Conservation (phyloP, 257 asterid genomes). For the Solanum microdontum region DNA sequence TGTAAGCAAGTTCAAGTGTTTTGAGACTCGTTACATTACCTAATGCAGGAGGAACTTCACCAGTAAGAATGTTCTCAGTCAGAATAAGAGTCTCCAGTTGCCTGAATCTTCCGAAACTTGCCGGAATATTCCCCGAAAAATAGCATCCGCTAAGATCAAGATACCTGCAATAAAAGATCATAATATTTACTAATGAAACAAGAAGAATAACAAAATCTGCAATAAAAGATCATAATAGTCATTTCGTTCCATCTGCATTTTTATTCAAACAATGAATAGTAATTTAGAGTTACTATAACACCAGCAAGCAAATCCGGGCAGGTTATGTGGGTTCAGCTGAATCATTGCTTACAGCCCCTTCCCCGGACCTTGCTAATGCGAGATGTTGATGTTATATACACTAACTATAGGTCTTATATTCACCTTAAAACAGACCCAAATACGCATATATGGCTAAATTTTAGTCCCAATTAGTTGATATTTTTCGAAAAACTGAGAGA, state of each 20-base stretch:
- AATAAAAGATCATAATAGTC: not conserved
- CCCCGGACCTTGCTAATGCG: not conserved
- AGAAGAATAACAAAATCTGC: not conserved
- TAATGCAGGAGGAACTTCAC: conserved; percentile 42
- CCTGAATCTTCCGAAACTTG: conserved; percentile 43
- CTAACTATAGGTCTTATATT: not conserved
- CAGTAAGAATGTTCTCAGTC: conserved; percentile 35
- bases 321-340: not conserved
- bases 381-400: not conserved
- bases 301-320: accelerated
- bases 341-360: not conserved
- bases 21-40: conserved; percentile 54
- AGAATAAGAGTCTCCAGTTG: conserved; percentile 43
- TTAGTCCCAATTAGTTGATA: not conserved
- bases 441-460: not conserved
- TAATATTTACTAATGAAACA: not conserved
- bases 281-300: not conserved
- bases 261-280: not conserved
- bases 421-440: not conserved
- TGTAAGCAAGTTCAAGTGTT: conserved; percentile 37
- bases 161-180: conserved; percentile 23
- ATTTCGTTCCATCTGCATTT: not conserved
- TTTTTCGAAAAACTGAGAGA: not conserved
- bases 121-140: conserved; percentile 62
- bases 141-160: conserved; percentile 40